Percentiles rank a stretch among this genome's conserved stretches.
Evolutionary conservation across 176 grass and related monocot species (phyloP).

Genomic region (Carex cristatella): DNA sequence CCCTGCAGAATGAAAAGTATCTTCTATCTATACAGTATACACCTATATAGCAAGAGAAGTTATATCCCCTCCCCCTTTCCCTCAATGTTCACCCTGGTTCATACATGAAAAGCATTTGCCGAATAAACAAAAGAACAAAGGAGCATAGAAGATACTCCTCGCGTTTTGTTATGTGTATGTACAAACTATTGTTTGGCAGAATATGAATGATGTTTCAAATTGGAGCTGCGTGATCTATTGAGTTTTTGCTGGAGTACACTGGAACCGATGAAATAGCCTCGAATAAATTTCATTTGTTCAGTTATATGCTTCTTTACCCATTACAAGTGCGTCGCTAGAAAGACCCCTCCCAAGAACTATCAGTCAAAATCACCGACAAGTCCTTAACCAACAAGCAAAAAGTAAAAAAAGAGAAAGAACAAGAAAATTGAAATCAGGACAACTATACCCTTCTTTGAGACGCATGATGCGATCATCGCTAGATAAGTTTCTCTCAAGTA

Average conservation of each 20-base stretch:
- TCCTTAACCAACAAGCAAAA: not conserved
- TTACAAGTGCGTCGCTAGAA: not conserved
- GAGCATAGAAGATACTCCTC: not conserved
- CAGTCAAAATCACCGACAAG: not conserved
- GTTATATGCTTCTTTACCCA: not conserved
- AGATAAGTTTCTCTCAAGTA: constrained; percentile 76
- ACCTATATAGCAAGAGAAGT: not conserved
- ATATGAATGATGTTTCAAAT: not conserved
- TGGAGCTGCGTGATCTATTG: not conserved
- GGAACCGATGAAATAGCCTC: not conserved
- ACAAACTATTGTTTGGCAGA: not conserved
- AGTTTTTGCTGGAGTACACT: not conserved
- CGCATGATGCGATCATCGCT: constrained; percentile 75
- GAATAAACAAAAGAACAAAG: not conserved
- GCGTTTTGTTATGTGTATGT: not conserved
- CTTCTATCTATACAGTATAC: not conserved
- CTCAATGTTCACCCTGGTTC: not conserved
- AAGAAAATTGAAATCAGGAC: constrained; percentile 4
- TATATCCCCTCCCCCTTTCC: not conserved
- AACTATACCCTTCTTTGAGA: constrained; percentile 95
- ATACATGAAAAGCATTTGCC: not conserved
- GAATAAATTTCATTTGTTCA: not conserved
- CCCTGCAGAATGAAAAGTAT: not conserved
- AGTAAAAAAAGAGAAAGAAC: not conserved
- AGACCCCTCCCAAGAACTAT: not conserved